Conservation (phyloP, 192 early-diverging fungal genomes). For the Coemansia sp. region DNA sequence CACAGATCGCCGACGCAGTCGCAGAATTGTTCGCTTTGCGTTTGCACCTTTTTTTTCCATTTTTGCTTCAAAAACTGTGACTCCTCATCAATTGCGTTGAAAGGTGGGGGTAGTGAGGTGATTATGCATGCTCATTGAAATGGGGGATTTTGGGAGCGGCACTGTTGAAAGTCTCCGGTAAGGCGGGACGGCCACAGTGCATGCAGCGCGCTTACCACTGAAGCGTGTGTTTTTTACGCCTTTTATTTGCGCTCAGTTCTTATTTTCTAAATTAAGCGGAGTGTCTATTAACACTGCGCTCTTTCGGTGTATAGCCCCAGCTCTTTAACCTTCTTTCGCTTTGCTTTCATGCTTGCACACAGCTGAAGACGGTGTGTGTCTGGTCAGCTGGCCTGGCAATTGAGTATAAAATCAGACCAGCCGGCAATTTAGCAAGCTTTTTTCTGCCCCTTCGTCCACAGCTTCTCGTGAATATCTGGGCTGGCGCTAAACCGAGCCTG, state of each 20-base stretch:
- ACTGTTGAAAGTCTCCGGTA: not conserved
- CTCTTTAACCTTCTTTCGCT: too few species aligned
- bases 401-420: not conserved
- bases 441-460: too few species aligned
- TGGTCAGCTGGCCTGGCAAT: not conserved
- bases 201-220: not conserved
- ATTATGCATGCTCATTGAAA: not conserved
- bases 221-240: not conserved
- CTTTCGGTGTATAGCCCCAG: too few species aligned
- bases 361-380: not conserved
- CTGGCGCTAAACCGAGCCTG: too few species aligned
- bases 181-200: too few species aligned
- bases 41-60: not conserved
- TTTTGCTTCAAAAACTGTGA: not conserved
- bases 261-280: conserved; percentile 1
- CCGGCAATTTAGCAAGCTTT: too few species aligned
- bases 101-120: not conserved
- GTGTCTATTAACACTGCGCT: too few species aligned
- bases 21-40: not conserved
- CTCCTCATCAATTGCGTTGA: not conserved
- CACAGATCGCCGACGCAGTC: not conserved
- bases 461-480: too few species aligned
- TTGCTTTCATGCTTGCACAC: not conserved
- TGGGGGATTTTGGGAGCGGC: not conserved
- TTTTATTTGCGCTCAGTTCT: not conserved